Base-by-base conservation (phyloP, 495 filamentous ascomycete species). In the Filosporella fistucella region DNA sequence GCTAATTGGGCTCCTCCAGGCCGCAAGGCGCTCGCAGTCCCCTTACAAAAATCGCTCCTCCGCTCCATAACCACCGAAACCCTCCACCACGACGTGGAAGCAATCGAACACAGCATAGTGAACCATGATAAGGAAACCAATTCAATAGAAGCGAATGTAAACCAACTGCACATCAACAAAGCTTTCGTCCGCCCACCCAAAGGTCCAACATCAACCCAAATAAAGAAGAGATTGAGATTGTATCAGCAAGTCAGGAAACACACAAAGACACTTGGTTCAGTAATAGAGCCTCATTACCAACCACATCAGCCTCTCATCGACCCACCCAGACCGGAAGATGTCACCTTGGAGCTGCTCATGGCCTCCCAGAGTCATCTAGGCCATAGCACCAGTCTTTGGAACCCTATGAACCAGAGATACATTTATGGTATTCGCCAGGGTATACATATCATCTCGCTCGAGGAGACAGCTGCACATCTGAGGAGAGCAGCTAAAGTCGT, bases 371-470 rank as follows among this genome's bases (percentile, higher is more conserved):
- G 82, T 23, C 93, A 98, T 71, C 79, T 97, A 60, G 93, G 93
- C 49, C 93, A 97, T 70, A 75, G 84, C 56, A 93, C 87, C 2
- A 89, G 89, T 37, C 80, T 90, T 46, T 98, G 93, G 93, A 94
- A 97, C 70, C 91, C 94, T 12, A 81, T 81, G 30, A 98, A 97
- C 72, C 82, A 88, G 40, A 83, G 88, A 30, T 97, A 97, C 69
- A 97, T 98, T 65, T 91, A 86, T 63, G 93, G 93, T 59, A 82
- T 94, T 51, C 80, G 91, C 16, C 79, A 90, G 45, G 88, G 85
- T 38, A 85, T 96, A 51, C 93, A 98, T 69, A 91, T 98, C 63
- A 93, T 98, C 66, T 85, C 81, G 9, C 81, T 96, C 2, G 93
- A 97, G 60, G 68, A 77, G 43, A 96, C 85, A 14, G 88, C 89